These are phyloP conservation scores for Rhododendron vialii DNA, from an alignment of 148 eudicot species.

Conservation along the genomic window DNA sequence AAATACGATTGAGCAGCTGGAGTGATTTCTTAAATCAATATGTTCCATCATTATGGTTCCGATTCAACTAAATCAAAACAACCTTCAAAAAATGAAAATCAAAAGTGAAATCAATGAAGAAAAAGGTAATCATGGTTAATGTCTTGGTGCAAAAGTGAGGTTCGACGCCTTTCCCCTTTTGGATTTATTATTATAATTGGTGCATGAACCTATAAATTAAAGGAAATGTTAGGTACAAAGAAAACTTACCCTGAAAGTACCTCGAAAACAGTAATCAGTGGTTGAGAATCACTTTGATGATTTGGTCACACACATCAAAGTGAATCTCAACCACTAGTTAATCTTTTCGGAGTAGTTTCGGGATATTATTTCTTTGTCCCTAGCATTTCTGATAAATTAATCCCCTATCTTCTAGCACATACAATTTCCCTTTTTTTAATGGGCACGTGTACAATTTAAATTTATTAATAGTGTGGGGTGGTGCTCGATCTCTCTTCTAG, in stretches of 20 bases:
- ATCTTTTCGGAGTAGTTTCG: too few species aligned
- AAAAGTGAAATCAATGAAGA: neutral
- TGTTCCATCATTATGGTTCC: neutral
- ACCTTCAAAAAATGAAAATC: neutral
- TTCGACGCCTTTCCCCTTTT: neutral
- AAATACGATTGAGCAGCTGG: neutral
- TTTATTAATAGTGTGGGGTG: too few species aligned
- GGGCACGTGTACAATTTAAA: neutral
- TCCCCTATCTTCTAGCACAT: neutral
- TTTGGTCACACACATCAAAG: too few species aligned
- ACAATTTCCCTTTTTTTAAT: neutral
- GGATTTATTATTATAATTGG: neutral
- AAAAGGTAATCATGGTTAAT: neutral
- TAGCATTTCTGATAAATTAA: too few species aligned
- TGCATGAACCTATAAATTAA: neutral
- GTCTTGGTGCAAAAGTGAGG: neutral
- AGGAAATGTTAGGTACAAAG: too few species aligned
- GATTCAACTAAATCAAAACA: neutral
- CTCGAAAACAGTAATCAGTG: too few species aligned
- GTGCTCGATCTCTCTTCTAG: too few species aligned
- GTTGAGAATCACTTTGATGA: too few species aligned
- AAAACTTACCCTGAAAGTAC: too few species aligned
- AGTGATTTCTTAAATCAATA: neutral
- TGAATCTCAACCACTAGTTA: too few species aligned
- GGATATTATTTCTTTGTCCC: too few species aligned